Base-by-base conservation (phyloP, 2,329 filamentous ascomycete genomes). In the Aspergillus nomiae region DNA sequence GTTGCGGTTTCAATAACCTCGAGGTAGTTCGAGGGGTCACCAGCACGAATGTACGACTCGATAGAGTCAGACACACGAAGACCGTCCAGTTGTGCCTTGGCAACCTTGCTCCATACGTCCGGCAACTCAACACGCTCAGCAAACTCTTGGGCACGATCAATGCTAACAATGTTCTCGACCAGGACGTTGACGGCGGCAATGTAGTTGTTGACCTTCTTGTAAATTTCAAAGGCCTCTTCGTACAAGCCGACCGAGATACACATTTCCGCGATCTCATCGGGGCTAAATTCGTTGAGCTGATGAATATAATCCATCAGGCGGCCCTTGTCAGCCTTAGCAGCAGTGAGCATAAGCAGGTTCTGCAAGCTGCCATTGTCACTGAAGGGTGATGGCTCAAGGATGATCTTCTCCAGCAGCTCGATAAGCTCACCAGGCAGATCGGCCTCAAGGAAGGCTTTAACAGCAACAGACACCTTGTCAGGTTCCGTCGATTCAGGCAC, bases 351-450 rank as follows among this genome's bases (percentile, higher is more conserved):
- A 65, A 99, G 87, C 64, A 99, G 82, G 79, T 99, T 99, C 81
- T 99, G 96, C 62, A 99, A 85, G 77, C 92, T 97, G 74, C 92
- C 88, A 80, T 99, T 99, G 81, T 99, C 96, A 73, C 92, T 97
- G 85, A 99, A 99, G 6, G 92, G 92, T 5, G 94, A 96, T n/a
- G 95, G 96, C 84, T 99, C 95, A n/a, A 99, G 84, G 36, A 99
- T 94, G 70, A 99, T 99, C 88, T 98, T 99, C 85, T 99, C 96
- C 21, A 99, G 86, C 43, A 99, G 87, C 79, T 99, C 96, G 72
- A 99, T 98, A 58, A 99, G 86, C 83, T 99, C 95, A 5, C 90
- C 89, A 10, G 95, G 95, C 69, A 99, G 85, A 74, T 99, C 95
- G 61, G 91, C 92, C 69, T 90, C 89, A 59, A 99, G 88, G 84